Percentiles rank a stretch among this genome's conserved stretches.
Conservation (phyloP, 805 yeast genomes). For the Scheffersomyces coipomensis region DNA sequence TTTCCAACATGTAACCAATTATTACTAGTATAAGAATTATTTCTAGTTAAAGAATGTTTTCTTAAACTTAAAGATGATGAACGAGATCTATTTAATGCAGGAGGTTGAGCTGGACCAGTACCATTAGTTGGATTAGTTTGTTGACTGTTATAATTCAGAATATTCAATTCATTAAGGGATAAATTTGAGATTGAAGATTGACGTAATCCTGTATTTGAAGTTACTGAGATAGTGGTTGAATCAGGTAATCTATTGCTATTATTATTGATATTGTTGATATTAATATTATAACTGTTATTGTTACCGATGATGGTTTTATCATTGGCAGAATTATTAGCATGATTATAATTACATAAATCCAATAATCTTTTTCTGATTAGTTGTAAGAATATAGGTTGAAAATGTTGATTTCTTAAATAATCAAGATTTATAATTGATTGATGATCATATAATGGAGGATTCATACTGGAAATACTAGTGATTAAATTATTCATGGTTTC, state of each 20-base stretch:
- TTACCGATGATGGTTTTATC: too few species aligned
- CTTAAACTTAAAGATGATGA: conserved; percentile 36
- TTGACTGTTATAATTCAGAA: conserved; percentile 24
- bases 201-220: conserved; percentile 12
- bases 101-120: conserved; percentile 2
- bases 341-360: conserved; percentile 33
- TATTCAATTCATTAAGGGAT: conserved; percentile 38
- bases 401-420: conserved; percentile 25
- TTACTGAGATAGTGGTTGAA: conserved; percentile 22
- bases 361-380: conserved; percentile 39
- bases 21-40: conserved; percentile 32
- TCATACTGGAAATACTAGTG: conserved; percentile 10
- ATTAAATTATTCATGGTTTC: conserved; percentile 34
- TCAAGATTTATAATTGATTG: conserved; percentile 33
- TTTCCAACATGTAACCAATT: conserved; percentile 47
- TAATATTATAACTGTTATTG: not conserved
- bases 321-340: not conserved
- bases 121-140: conserved; percentile 7
- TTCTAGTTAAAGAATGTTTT: conserved; percentile 43
- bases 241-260: conserved; percentile 21
- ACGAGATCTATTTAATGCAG: conserved; percentile 25
- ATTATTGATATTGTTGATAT: not conserved
- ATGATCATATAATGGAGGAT: conserved; percentile 27
- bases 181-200: conserved; percentile 41
- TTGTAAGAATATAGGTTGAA: conserved; percentile 40